These are phyloP conservation scores for Stachybotrys chlorohalonatus DNA, from an alignment of 2,329 filamentous ascomycete species.

Conservation along the genomic window DNA sequence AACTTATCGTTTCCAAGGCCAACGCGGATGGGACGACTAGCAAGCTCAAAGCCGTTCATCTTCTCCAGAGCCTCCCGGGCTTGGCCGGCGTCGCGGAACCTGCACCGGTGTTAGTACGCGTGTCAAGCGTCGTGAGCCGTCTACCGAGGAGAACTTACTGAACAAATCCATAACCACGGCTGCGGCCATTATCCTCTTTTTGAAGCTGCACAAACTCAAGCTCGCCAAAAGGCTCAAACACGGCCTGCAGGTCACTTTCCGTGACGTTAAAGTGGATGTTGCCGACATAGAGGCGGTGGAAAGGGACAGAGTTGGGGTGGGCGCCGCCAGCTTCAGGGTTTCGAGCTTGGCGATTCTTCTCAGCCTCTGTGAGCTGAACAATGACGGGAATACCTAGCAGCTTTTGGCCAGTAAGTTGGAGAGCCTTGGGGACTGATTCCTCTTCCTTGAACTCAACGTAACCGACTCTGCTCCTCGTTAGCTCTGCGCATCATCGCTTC, in stretches of 20 bases:
- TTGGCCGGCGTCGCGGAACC: conserved; percentile 81
- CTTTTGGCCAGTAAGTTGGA: conserved; percentile 97
- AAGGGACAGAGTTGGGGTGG: conserved; percentile 78
- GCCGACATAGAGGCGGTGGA: conserved; percentile 96
- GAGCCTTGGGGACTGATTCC: conserved; percentile 84
- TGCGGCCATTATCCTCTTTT: conserved; percentile 85
- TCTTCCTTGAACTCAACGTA: conserved; percentile 99
- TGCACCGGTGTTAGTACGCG: conserved; percentile 34
- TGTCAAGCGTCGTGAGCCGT: not conserved
- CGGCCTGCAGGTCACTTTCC: conserved; percentile 87
- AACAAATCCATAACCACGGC: conserved; percentile 95
- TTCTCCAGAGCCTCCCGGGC: conserved; percentile 94
- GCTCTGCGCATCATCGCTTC: conserved; percentile 10
- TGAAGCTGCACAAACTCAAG: conserved; percentile 96
- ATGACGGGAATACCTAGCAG: conserved; percentile 98
- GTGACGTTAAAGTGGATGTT: conserved; percentile 99
- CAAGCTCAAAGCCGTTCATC: conserved; percentile 99
- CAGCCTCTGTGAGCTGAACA: conserved; percentile 94
- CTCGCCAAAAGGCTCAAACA: conserved; percentile 96
- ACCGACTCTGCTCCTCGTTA: conserved; percentile 64
- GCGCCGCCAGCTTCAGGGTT: conserved; percentile 61
- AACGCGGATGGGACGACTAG: conserved; percentile 93
- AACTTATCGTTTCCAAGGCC: conserved; percentile 99
- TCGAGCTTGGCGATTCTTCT: conserved; percentile 96
- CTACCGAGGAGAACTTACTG: conserved; percentile 57